Percentiles rank a stretch among this genome's conserved stretches.
Evolutionary conservation across 345 rosid genomes (phyloP).

Genomic region (Theobroma cacao): DNA sequence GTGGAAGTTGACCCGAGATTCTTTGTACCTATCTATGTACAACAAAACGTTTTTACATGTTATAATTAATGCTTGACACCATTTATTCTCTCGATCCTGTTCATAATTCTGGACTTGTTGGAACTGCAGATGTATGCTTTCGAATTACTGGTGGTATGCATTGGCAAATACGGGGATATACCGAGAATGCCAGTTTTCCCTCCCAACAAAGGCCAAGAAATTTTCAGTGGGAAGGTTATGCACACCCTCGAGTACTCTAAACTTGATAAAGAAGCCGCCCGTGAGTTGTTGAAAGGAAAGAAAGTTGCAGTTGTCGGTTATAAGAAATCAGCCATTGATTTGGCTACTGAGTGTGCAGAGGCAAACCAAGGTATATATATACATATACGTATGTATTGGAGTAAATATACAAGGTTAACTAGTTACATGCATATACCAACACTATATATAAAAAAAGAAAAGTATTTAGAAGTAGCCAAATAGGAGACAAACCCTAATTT

Average conservation of each 20-base stretch:
- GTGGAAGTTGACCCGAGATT: background rate
- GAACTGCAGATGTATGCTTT: slow-evolving; percentile 39
- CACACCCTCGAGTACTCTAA: slow-evolving; percentile 51
- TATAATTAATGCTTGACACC: background rate
- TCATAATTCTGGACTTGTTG: background rate
- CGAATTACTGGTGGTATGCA: slow-evolving; percentile 48
- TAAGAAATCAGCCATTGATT: slow-evolving; percentile 58
- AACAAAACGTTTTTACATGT: background rate
- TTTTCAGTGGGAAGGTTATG: slow-evolving; percentile 45
- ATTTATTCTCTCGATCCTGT: background rate
- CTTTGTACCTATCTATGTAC: background rate
- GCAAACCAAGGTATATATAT: slow-evolving; percentile 49
- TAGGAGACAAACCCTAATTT: background rate
- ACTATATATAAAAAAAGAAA: too few species aligned
- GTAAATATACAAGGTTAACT: background rate
- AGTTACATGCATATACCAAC: background rate
- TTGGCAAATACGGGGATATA: slow-evolving; percentile 53
- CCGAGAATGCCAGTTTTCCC: slow-evolving; percentile 44
- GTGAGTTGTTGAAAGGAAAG: slow-evolving; percentile 39
- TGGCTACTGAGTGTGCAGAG: slow-evolving; percentile 53
- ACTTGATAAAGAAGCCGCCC: slow-evolving; percentile 32
- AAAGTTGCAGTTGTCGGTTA: slow-evolving; percentile 54
- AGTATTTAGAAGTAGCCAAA: too few species aligned
- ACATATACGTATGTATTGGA: background rate
- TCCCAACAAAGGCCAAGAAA: slow-evolving; percentile 30